These are phyloP conservation scores for Rhizopogon vinicolor DNA, from an alignment of 768 basidiomycete species.

Conservation along the genomic window DNA sequence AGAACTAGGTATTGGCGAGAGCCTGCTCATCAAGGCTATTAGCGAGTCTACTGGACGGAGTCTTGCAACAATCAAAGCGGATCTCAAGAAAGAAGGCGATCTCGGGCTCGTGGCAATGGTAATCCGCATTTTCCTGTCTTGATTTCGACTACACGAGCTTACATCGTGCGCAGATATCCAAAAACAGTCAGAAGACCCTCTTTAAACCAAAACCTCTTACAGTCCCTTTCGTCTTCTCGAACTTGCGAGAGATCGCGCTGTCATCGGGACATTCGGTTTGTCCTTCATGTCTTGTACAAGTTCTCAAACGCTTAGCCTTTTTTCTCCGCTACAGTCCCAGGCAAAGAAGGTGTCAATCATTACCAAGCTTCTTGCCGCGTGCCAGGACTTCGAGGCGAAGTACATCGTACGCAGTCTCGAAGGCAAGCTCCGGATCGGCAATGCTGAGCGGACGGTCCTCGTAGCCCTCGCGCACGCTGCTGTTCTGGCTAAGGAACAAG, in stretches of 20 bases:
- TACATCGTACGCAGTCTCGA: conserved; percentile 94
- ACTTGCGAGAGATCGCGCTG: conserved; percentile 85
- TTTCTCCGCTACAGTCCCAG: conserved; percentile 62
- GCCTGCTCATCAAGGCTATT: conserved; percentile 91
- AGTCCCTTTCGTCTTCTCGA: conserved; percentile 84
- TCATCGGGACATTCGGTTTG: conserved; percentile 78
- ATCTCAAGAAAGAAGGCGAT: conserved; percentile 93
- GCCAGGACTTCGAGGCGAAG: conserved; percentile 89
- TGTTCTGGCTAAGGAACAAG: conserved; percentile 68
- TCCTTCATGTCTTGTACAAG: background rate
- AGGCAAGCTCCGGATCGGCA: conserved; percentile 95
- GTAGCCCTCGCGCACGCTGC: conserved; percentile 91
- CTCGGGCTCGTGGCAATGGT: conserved; percentile 95
- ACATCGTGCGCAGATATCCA: conserved; percentile 65
- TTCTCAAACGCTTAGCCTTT: conserved; percentile 3
- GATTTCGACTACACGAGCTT: background rate
- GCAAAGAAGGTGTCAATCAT: conserved; percentile 93
- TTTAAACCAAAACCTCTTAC: conserved; percentile 94
- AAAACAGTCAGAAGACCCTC: conserved; percentile 87
- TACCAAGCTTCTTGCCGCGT: conserved; percentile 89
- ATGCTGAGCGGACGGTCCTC: conserved; percentile 94
- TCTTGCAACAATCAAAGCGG: conserved; percentile 75
- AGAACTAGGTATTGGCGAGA: conserved; percentile 96
- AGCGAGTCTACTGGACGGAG: conserved; percentile 93
- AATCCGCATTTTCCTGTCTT: background rate